Evolutionary conservation across 305 asterid genomes (phyloP), one percentile per base, ranked within the genome.

Genomic region (Rubia balearica): DNA sequence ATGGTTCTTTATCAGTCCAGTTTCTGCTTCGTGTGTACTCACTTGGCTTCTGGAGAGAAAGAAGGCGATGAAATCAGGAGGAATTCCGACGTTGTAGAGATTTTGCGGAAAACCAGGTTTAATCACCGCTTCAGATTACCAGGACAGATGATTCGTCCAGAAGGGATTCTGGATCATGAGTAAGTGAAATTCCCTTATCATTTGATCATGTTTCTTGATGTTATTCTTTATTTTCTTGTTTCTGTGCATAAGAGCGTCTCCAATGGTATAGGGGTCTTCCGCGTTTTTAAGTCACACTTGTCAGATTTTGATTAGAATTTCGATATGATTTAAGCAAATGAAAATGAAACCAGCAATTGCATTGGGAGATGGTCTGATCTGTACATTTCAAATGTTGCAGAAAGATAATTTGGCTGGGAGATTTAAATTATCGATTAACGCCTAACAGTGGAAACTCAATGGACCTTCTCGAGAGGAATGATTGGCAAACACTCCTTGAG

Each of bases 1-100:
- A 85, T 92, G 98, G 70, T 81, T 56, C 62, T 92, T 81, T 68
- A 76, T 19, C 69, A 69, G 21, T 76, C 84, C 13, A 69, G 85
- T 2, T 84, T 85, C 68, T 92, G 98, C 81, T 92, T 92, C 33
- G 98, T 88, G 71, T 92, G 98, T 40, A 85, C 96, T 16, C 98
- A 92, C 76, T 75, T 92, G 71, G 86, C 94, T 8, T 90, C 96
- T 0, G 98, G 98, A 4, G 96, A 91, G 71, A 89, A 81, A 80
- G 88, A 83, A 3, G 84, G 90, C 0, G 92, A 86, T 17, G 88
- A 86, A 17, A 70, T 74, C 2, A 85, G 83, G 73, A 77, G 98
- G 67, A 91, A 89, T 72, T 72, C 76, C 0, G 96, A 91, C 48
- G 96, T 91, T 22, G 33, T 55, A 57, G 94, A 87, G 63, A 89